Base-by-base conservation (phyloP, 2,329 filamentous ascomycete species). In the Byssoonygena ceratinophila region DNA sequence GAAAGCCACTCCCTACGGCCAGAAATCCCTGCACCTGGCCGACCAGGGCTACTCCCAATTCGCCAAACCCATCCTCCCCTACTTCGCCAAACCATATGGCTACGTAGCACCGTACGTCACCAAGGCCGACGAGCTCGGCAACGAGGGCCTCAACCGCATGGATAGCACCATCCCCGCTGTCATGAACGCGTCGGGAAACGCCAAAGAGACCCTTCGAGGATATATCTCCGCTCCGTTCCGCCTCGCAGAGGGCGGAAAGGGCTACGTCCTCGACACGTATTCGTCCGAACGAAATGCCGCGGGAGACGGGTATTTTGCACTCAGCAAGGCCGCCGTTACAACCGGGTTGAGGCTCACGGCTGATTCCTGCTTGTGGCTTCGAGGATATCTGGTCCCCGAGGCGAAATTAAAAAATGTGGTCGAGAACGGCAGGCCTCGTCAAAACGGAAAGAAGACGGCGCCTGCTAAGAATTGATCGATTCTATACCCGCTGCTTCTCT, bases 21-120 rank as follows among this genome's bases (percentile, higher is more conserved):
- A 88, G 68, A 89, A 84, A 72, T 90, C 88, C 40, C 74, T 96
- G 66, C 77, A 85, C 62, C 71, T 92, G 57, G 80, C 84, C 67
- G 80, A 85, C 65, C 79, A 82, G 55, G 83, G 83, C 62, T 94
- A 90, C 76, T 74, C 81, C 65, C 82, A 79, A 58, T 77, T 95
- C 63, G 84, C 84, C 66, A 84, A 83, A 60, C 87, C 89, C 18
- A 72, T 95, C 58, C 72, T 91, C 52, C 85, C 87, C 25, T 88
- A 87, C 71, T 74, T 96, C 61, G 71, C 81, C 62, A 85, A 79
- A 61, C 89, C 90, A 32, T 91, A 88, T 74, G 77, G 80, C 64
- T 92, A 87, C 67, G 79, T 94, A 58, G 82, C 83, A 49, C 90
- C 91, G 0, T 96, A 96, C 71, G 79, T 94, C 59, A 76, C 81